phyloP scores from a whole-genome alignment of 768 basidiomycete genomes.

The Termitomyces sp. region DNA sequence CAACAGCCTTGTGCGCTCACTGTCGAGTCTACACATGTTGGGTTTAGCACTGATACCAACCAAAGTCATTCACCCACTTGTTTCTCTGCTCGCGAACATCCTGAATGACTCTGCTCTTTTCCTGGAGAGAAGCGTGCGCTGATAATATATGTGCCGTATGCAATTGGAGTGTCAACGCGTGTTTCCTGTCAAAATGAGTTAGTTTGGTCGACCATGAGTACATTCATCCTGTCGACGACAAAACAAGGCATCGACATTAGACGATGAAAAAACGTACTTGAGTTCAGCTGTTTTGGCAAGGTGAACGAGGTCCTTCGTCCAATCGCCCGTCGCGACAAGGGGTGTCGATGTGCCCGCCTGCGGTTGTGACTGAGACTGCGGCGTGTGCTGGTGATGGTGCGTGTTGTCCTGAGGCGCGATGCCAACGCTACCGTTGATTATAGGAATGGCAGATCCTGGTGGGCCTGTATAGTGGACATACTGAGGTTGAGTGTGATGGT shows the following conservation, averaged over 20 bases:
- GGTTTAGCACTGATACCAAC: neutral
- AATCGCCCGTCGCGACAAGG: constrained; percentile 78
- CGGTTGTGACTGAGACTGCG: constrained; percentile 19
- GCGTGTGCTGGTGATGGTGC: constrained; percentile 17
- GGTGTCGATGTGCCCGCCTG: constrained; percentile 32
- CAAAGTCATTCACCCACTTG: constrained; percentile 43
- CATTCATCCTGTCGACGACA: neutral
- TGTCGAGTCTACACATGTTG: constrained; percentile 53
- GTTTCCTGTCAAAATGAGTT: constrained; percentile 50
- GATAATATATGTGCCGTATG: constrained; percentile 87
- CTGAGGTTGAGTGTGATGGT: constrained; percentile 24
- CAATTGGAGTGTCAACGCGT: constrained; percentile 76
- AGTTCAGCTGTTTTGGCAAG: constrained; percentile 85
- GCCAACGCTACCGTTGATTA: constrained; percentile 14
- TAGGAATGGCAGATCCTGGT: constrained; percentile 16
- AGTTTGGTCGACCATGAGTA: neutral
- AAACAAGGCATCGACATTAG: neutral
- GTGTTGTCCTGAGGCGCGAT: constrained; percentile 25
- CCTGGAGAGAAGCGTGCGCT: constrained; percentile 73
- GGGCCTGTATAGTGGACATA: constrained; percentile 34
- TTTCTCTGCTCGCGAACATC: constrained; percentile 83
- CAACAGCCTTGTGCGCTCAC: constrained; percentile 66
- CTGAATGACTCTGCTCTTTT: constrained; percentile 74
- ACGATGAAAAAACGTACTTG: constrained; percentile 53
- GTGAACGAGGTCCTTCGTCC: constrained; percentile 83